Evolutionary conservation across 768 basidiomycete genomes (phyloP).

Genomic region (Porpolomopsis calyptriformis): DNA sequence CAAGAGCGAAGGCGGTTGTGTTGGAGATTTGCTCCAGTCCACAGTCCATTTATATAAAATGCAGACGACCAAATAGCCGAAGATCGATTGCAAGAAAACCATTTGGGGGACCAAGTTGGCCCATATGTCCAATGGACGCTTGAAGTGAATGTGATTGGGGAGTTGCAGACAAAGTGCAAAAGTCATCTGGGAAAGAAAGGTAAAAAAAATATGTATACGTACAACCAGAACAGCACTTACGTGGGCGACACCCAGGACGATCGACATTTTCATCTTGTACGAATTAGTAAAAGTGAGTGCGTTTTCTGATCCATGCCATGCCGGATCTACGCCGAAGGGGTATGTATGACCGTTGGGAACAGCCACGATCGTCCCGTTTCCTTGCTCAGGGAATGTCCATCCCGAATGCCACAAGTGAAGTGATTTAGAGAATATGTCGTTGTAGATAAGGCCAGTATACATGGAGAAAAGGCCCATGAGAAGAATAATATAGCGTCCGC

Average conservation of each 20-base stretch:
- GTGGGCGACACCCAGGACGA: slow-evolving; percentile 92
- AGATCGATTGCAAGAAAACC: slow-evolving; percentile 95
- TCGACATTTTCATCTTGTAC: slow-evolving; percentile 99
- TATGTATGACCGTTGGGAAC: slow-evolving; percentile 62
- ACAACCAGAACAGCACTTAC: slow-evolving; percentile 36
- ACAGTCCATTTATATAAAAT: slow-evolving; percentile 97
- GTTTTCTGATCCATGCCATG: slow-evolving; percentile 92
- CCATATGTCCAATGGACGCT: slow-evolving; percentile 75
- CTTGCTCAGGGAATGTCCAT: slow-evolving; percentile 60
- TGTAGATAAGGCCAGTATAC: slow-evolving; percentile 96
- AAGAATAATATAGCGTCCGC: slow-evolving; percentile 96
- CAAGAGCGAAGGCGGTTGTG: slow-evolving; percentile 76
- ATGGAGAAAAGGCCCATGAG: slow-evolving; percentile 97
- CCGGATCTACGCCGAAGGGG: slow-evolving; percentile 89
- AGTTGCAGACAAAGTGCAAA: slow-evolving; percentile 95
- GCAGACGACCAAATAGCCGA: slow-evolving; percentile 89
- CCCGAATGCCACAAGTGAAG: slow-evolving; percentile 81
- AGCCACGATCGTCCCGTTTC: slow-evolving; percentile 38
- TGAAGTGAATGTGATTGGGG: slow-evolving; percentile 92
- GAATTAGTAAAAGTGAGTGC: slow-evolving; percentile 91
- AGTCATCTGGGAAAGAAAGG: slow-evolving; percentile 64
- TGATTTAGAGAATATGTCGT: slow-evolving; percentile 95
- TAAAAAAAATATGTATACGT: slow-evolving; percentile 5
- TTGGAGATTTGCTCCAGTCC: slow-evolving; percentile 70
- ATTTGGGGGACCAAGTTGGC: slow-evolving; percentile 96